Evolutionary conservation across 164 flowering plant species (phyloP), one percentile per base, ranked within the genome.

Genomic region (Warburgia ugandensis): DNA sequence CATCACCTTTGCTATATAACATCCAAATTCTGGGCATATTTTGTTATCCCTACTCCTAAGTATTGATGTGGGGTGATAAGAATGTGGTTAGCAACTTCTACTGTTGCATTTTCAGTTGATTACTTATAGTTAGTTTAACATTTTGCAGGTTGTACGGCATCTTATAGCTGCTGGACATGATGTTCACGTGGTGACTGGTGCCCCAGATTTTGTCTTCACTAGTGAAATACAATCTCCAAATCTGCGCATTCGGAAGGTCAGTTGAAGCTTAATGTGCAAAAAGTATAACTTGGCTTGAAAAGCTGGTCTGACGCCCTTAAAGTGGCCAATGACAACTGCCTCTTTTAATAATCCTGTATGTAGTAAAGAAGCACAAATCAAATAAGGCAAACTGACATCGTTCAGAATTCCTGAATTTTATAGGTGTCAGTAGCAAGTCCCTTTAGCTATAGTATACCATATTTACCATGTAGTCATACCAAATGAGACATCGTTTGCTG

Each of bases 121-220:
- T 12, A 31, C 13, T 5, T 26, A 28, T 10, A 27, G 11, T 30
- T 35, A 17, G 40, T 42, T 22, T 33, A 9, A 19, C 57, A 22
- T n/a, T 52, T 42, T 39, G 25, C 55, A 91, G 98, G 96, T 92
- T 58, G 91, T 73, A 27, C 73, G 96, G 38, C 80, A 92, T 58
- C 80, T 92, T 32, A 77, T 92, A 49, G 61, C 60, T 32, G 95
- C 84, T 21, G 98, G 98, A 21, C 96, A 92, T 61, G 88, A 74
- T 56, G 98, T 92, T 62, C 95, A 88, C 55, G 84, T 83, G 45
- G 98, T 92, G 43, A 74, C 98, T 36, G 96, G 80, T 38, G 98
- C 98, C 22, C 96, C 96, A 4, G 86, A 81, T 14, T 87, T 85
- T 63, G 98, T 92, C 19, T 91, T 83, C 69, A 91, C 96, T 7